A percentile compares a stretch with the other conserved stretches of the same genome.
These are phyloP conservation scores for Vicia faba DNA, from an alignment of 306 rosid genomes.

Conservation along the genomic window DNA sequence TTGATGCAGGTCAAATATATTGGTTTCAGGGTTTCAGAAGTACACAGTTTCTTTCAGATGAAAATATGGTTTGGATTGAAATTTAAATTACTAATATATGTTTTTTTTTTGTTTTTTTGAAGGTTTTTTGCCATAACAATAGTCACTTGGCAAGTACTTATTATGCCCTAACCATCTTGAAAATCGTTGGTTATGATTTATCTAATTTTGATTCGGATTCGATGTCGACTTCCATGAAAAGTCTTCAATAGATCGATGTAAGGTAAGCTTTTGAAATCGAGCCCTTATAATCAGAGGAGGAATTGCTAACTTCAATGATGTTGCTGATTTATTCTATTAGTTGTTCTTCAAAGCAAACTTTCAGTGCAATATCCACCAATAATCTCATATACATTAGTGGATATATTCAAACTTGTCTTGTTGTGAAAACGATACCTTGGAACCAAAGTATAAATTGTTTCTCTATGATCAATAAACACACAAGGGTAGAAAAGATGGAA, in stretches of 20 bases:
- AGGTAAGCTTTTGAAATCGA: slow-evolving; percentile 55
- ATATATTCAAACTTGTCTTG: too few relatives aligned
- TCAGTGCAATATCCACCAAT: too few relatives aligned
- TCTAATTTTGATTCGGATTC: slow-evolving; percentile 55
- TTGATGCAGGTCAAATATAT: slow-evolving; percentile 70
- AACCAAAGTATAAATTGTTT: too few relatives aligned
- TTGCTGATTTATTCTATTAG: too few relatives aligned
- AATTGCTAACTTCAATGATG: too few relatives aligned
- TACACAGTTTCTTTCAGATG: slow-evolving; percentile 65
- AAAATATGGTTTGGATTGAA: slow-evolving; percentile 59
- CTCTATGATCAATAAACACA: too few relatives aligned
- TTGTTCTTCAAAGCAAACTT: too few relatives aligned
- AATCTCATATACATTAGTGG: too few relatives aligned
- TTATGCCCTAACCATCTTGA: slow-evolving; percentile 77
- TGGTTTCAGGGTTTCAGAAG: slow-evolving; percentile 83
- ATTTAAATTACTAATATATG: slow-evolving; percentile 13
- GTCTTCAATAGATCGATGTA: slow-evolving; percentile 96
- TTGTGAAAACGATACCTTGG: too few relatives aligned
- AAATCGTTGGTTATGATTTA: slow-evolving; percentile 71
- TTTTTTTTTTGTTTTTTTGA: background rate
- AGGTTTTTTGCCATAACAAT: slow-evolving; percentile 60
- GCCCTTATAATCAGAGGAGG: too few relatives aligned
- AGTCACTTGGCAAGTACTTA: slow-evolving; percentile 95
- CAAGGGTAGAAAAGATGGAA: too few relatives aligned
- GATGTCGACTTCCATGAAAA: slow-evolving; percentile 69